A percentile compares a stretch with the other conserved stretches of the same genome.
These are phyloP conservation scores for Oryza meyeriana DNA, from an alignment of 176 grass and related monocot species.

Conservation along the genomic window DNA sequence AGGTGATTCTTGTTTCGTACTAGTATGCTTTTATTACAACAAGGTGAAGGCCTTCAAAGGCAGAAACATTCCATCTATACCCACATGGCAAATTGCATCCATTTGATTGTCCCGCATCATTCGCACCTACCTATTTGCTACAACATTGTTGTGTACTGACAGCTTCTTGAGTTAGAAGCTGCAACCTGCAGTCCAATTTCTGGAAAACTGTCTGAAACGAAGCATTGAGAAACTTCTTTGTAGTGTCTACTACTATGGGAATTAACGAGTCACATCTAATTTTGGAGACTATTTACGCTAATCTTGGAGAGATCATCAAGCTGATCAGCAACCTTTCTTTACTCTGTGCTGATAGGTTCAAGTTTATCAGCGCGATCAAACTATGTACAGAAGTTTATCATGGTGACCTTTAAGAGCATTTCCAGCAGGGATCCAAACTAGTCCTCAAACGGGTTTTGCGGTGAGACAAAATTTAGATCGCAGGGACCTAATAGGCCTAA, in stretches of 20 bases:
- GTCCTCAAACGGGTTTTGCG: no score
- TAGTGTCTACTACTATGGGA: not conserved
- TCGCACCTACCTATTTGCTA: not conserved
- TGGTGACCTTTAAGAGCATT: no score
- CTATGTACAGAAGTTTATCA: not conserved
- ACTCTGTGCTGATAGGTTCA: no score
- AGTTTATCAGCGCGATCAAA: no score
- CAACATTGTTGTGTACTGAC: not conserved
- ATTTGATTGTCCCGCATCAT: not conserved
- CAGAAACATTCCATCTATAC: not conserved
- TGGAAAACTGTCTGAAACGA: not conserved
- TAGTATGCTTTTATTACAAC: not conserved
- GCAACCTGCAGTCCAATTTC: not conserved
- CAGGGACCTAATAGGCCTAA: no score
- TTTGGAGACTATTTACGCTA: not conserved
- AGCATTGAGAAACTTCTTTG: not conserved
- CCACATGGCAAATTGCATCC: not conserved
- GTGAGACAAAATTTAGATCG: no score
- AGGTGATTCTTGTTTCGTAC: not conserved
- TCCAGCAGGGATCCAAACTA: no score
- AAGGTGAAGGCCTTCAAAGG: constrained; percentile 16
- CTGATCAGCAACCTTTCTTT: not conserved
- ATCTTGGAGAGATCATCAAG: not conserved
- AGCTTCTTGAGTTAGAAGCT: not conserved
- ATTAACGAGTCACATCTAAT: not conserved